Percentiles rank a stretch among this genome's conserved stretches.
Conservation (phyloP, 2,329 filamentous ascomycete genomes). For the Colletotrichum spinosum region DNA sequence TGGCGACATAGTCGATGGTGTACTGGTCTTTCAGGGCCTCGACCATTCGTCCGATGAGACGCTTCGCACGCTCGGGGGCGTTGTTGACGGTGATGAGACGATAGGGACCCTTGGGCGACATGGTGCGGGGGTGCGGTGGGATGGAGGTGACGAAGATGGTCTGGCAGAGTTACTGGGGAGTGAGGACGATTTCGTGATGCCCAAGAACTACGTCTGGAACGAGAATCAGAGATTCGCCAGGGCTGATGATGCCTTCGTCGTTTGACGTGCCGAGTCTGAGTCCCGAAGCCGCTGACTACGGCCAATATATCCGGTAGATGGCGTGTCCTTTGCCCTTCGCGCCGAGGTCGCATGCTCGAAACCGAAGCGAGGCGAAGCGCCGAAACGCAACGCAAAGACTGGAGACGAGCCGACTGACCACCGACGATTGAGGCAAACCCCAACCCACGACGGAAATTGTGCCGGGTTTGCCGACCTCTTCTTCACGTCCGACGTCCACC, state of each 20-base stretch:
- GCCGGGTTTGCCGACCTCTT: conserved; percentile 24
- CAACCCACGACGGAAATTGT: background rate
- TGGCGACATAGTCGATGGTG: conserved; percentile 71
- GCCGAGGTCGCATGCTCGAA: conserved; percentile 14
- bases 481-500: background rate
- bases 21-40: conserved; percentile 73
- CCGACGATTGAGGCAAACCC: too few species aligned
- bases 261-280: conserved; percentile 1
- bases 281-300: conserved; percentile 6
- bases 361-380: background rate
- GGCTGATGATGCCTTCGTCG: background rate
- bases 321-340: conserved; percentile 1
- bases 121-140: conserved; percentile 23
- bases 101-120: conserved; percentile 65
- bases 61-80: conserved; percentile 72
- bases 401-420: too few species aligned
- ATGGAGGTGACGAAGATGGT: background rate
- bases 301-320: conserved; percentile 3
- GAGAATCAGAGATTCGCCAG: background rate
- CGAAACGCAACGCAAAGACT: background rate
- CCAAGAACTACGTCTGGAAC: background rate
- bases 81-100: conserved; percentile 76
- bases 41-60: conserved; percentile 69
- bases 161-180: background rate
- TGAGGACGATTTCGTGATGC: background rate